Evolutionary conservation across 345 rosid genomes (phyloP), one percentile per base, ranked within the genome.

Genomic region (Eucalyptus cloeziana): DNA sequence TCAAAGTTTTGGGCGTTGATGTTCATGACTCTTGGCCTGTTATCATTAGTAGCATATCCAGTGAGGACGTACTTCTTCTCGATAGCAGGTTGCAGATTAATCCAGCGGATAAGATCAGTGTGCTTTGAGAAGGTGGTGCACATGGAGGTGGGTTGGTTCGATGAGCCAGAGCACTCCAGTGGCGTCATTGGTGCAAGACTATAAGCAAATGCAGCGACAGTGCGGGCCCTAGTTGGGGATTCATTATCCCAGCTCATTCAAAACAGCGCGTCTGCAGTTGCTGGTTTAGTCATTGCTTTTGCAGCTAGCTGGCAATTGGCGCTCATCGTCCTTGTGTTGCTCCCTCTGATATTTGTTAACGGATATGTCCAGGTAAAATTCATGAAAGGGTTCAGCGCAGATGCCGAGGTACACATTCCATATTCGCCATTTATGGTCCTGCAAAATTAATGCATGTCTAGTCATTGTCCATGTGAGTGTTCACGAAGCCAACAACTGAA

Each of bases 61-160:
- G 89, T 87, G 6, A 93, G 90, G 64, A 90, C 96, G 6, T 94
- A 93, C 51, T 93, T 96, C n/a, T n/a, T n/a, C 91, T 91, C 97
- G 1, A 88, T 96, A 33, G 98, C 99, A 13, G 99, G 99, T 15
- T 91, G 93, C 86, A 97, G 91, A 83, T 56, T 97, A 52, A 93
- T 97, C 90, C 94, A 94, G 88, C 91, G 97, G 88, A 92, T 97
- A 83, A 90, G 98, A 89, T 86, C 96, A 7, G 92, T 95, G 90
- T 96, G 99, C 90, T 97, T 96, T 88, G 95, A 96, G 95, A 97
- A 94, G 92, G 97, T 96, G 56, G 95, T 97, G 90, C 90, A 60
- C 85, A 97, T 96, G 99, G 99, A 97, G 91, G 93, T 96, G 87
- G 92, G 96, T 40, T 97, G 98, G 98, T 96, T 97, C 33, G 98